phyloP scores from a whole-genome alignment of 805 yeast species.

The Candida silvicultrix region DNA sequence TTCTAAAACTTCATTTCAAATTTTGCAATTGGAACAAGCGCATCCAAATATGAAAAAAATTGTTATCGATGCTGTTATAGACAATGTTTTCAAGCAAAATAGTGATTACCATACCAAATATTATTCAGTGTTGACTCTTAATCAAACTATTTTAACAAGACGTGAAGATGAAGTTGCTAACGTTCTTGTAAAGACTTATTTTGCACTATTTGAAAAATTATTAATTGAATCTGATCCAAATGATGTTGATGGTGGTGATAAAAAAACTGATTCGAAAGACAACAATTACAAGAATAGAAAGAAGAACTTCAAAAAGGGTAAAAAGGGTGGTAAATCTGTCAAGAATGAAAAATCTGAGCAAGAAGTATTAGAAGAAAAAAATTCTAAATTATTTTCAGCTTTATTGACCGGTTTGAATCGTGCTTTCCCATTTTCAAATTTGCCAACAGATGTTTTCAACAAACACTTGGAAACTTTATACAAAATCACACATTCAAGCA shows the following conservation, averaged over 20 bases:
- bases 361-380: slow-evolving; percentile 71
- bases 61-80: slow-evolving; percentile 73
- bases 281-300: slow-evolving; percentile 59
- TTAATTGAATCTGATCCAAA: slow-evolving; percentile 59
- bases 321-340: slow-evolving; percentile 82
- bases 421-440: slow-evolving; percentile 85
- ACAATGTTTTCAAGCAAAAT: slow-evolving; percentile 65
- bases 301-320: slow-evolving; percentile 73
- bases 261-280: slow-evolving; percentile 29
- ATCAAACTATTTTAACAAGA: slow-evolving; percentile 84
- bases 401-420: slow-evolving; percentile 92
- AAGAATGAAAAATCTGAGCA: slow-evolving; percentile 56
- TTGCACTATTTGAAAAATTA: slow-evolving; percentile 78
- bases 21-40: slow-evolving; percentile 75
- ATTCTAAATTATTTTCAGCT: slow-evolving; percentile 81
- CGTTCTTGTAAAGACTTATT: slow-evolving; percentile 73
- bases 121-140: slow-evolving; percentile 80
- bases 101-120: slow-evolving; percentile 85
- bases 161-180: slow-evolving; percentile 80
- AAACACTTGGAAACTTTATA: slow-evolving; percentile 79
- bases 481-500: slow-evolving; percentile 88
- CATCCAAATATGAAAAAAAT: slow-evolving; percentile 95
- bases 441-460: slow-evolving; percentile 64
- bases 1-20: slow-evolving; percentile 77
- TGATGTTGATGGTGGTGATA: slow-evolving; percentile 35